A percentile compares a stretch with the other conserved stretches of the same genome.
Evolutionary conservation across 208 protist genomes (phyloP).

Genomic region (Trypanosoma melophagium): DNA sequence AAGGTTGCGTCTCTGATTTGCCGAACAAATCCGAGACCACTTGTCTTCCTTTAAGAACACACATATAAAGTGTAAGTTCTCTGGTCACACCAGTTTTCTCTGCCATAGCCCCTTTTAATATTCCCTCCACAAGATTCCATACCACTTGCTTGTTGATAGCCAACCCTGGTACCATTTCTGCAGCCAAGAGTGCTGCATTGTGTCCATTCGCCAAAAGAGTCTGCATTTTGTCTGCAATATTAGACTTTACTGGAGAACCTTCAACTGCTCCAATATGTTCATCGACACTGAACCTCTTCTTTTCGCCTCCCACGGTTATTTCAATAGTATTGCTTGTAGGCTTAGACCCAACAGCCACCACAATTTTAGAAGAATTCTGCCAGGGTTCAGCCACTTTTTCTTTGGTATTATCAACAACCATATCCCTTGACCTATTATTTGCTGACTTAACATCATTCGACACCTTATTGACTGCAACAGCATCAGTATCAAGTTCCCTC

Average conservation of each 20-base stretch:
- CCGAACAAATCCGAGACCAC: constrained; percentile 39
- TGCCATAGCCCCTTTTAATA: constrained; percentile 31
- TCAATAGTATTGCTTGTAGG: constrained; percentile 37
- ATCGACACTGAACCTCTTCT: constrained; percentile 53
- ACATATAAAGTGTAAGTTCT: constrained; percentile 49
- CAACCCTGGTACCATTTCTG: constrained; percentile 35
- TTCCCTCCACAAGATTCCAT: constrained; percentile 42
- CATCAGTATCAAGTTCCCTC: neutral
- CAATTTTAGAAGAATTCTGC: constrained; percentile 8
- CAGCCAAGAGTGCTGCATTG: constrained; percentile 50
- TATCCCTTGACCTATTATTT: too few relatives aligned
- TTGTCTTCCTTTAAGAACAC: constrained; percentile 39
- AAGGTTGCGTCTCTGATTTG: constrained; percentile 9
- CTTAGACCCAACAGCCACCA: constrained; percentile 33
- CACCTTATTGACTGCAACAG: neutral
- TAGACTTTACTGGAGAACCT: constrained; percentile 24
- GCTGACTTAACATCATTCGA: neutral
- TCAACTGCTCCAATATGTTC: constrained; percentile 40
- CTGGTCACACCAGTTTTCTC: constrained; percentile 17
- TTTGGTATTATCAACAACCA: too few relatives aligned
- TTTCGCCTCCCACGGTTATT: constrained; percentile 34
- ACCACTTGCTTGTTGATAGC: constrained; percentile 39
- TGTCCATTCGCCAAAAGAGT: constrained; percentile 35
- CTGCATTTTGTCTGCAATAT: constrained; percentile 43
- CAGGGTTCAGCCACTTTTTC: constrained; percentile 4